Conservation (phyloP, 176 grass and related monocot species). For the Oryza punctata region DNA sequence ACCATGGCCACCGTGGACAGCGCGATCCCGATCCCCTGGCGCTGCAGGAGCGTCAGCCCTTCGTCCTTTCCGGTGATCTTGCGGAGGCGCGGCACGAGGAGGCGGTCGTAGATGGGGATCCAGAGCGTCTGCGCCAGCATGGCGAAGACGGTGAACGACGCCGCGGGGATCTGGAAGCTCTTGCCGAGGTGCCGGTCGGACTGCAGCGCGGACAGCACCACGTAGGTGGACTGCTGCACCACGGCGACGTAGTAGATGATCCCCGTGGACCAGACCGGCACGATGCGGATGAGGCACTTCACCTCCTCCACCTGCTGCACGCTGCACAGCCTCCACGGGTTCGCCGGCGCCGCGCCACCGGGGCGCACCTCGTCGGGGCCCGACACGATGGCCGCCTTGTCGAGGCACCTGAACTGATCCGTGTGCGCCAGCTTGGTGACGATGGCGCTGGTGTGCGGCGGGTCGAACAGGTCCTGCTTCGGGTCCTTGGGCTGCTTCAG, state of each 20-base stretch:
- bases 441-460: slow-evolving; percentile 70
- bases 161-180: slow-evolving; percentile 73
- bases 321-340: slow-evolving; percentile 76
- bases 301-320: slow-evolving; percentile 94
- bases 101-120: slow-evolving; percentile 88
- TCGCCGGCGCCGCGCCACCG: slow-evolving; percentile 27
- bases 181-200: slow-evolving; percentile 69
- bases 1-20: slow-evolving; percentile 81
- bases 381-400: slow-evolving; percentile 77
- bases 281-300: slow-evolving; percentile 82
- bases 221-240: slow-evolving; percentile 87
- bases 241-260: slow-evolving; percentile 92
- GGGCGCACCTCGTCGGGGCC: slow-evolving; percentile 49
- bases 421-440: slow-evolving; percentile 75
- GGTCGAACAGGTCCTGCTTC: slow-evolving; percentile 79
- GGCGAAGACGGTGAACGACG: slow-evolving; percentile 85
- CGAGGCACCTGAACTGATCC: slow-evolving; percentile 82
- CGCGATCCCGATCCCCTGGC: slow-evolving; percentile 88
- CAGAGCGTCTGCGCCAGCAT: slow-evolving; percentile 87
- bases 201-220: slow-evolving; percentile 78
- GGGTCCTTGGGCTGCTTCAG: slow-evolving; percentile 72
- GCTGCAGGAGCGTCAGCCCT: slow-evolving; percentile 72
- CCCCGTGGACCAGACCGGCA: slow-evolving; percentile 81
- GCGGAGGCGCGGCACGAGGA: slow-evolving; percentile 60
- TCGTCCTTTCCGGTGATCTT: slow-evolving; percentile 57